Evolutionary conservation across 805 yeast genomes (phyloP), one percentile per base, ranked within the genome.

Genomic region (Wickerhamiella kazuoi): DNA sequence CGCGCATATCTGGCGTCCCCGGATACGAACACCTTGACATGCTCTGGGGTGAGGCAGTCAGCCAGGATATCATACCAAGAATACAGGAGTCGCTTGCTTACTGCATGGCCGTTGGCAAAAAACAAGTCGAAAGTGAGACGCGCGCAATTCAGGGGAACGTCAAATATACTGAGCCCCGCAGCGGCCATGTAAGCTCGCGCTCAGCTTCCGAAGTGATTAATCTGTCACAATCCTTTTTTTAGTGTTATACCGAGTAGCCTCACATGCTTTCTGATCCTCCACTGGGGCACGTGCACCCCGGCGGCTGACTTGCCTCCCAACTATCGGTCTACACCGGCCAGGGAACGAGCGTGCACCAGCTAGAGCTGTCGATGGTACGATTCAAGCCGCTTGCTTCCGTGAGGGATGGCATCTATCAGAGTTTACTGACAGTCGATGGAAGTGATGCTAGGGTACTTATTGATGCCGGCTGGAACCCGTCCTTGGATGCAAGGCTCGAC

Each of bases 1-100:
- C 56, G 15, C 50, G 45, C 18, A 67, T 71, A 3, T 61, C 72
- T 13, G 76, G 79, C 1, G 69, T 84, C 0, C 40, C 41, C 14
- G 61, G 62, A n/a, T 83, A 84, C 56, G 97, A 86, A 58, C 97
- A 86, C 57, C 63, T 86, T 52, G 97, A 87, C 53, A 71, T 87
- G 41, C 59, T 86, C 14, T 86, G 97, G 97, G 94, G 93, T 8
- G 57, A 67, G 8, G 72, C 75, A 39, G 81, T 79, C 1, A 70
- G 39, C 1, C 31, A 41, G 2, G 41, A 44, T 5, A 46, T 51
- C 19, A 36, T 46, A 3, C 55, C 55, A 2, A 35, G 35, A 18
- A 47, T 50, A 17, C 31, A 47, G 21, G 30, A 37, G 1, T 33
- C 41, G 4, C 32, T 49, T 9, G 30, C 6, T 13, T 16, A 31